Evolutionary conservation across 306 rosid genomes (phyloP).

Genomic region (Canavalia gladiata): DNA sequence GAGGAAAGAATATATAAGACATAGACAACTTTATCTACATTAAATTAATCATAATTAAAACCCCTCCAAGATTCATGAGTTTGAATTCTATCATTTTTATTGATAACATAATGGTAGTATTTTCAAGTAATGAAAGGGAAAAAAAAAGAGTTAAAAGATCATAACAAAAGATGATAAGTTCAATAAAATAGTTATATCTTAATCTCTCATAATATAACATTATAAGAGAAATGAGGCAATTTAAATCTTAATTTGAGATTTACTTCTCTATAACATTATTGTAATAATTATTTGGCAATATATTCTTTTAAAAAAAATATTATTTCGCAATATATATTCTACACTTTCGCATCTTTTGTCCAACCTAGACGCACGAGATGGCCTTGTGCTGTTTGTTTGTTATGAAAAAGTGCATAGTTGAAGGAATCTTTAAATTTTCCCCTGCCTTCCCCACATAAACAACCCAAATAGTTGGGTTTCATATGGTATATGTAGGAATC

Average conservation of each 20-base stretch:
- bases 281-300: background rate
- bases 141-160: too few species aligned
- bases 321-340: background rate
- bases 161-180: background rate
- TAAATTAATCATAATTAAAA: constrained; percentile 1
- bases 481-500: constrained; percentile 1
- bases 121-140: background rate
- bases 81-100: background rate
- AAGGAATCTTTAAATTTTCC: constrained; percentile 22
- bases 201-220: background rate
- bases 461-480: constrained; percentile 16
- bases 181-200: background rate
- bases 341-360: background rate
- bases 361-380: constrained; percentile 1
- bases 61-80: background rate
- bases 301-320: background rate
- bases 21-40: background rate
- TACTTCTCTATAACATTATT: background rate
- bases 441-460: background rate
- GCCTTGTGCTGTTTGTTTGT: background rate
- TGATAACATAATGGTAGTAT: background rate
- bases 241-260: background rate
- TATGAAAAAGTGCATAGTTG: constrained; percentile 28
- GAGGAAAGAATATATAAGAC: background rate
- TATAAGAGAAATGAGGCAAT: background rate